These are phyloP conservation scores for Viola odorata DNA, from an alignment of 345 rosid genomes.

Conservation along the genomic window DNA sequence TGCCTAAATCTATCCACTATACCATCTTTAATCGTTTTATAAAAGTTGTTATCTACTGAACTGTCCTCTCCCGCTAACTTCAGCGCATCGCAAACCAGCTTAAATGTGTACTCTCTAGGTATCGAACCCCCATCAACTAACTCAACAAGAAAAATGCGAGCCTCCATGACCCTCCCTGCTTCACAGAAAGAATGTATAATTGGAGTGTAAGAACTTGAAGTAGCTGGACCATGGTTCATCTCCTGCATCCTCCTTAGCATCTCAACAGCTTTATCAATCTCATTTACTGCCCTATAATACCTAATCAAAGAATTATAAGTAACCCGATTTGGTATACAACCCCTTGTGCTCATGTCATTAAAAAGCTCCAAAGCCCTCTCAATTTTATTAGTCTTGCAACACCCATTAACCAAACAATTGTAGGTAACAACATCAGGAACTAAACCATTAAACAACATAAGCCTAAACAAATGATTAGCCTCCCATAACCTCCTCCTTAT, in stretches of 20 bases:
- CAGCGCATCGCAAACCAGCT: conserved; percentile 54
- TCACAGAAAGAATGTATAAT: conserved; percentile 79
- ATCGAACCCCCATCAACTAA: conserved; percentile 61
- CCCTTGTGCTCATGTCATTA: conserved; percentile 67
- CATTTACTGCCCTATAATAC: conserved; percentile 66
- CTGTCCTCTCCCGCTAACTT: conserved; percentile 26
- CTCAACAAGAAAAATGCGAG: conserved; percentile 56
- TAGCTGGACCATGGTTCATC: conserved; percentile 61
- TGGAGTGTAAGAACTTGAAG: conserved; percentile 64
- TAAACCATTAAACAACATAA: conserved; percentile 79
- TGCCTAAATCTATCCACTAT: conserved; percentile 43
- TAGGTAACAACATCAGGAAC: conserved; percentile 77
- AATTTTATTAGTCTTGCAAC: conserved; percentile 66
- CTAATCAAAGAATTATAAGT: conserved; percentile 79
- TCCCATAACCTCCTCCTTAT: conserved; percentile 81
- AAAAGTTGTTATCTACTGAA: conserved; percentile 37
- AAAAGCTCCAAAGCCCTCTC: conserved; percentile 74
- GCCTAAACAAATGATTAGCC: conserved; percentile 74
- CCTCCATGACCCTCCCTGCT: conserved; percentile 51
- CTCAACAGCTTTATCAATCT: conserved; percentile 62
- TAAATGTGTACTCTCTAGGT: conserved; percentile 80
- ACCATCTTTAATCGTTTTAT: conserved; percentile 43
- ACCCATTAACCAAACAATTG: conserved; percentile 83
- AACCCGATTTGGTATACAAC: conserved; percentile 60
- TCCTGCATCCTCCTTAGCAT: conserved; percentile 71